Evolutionary conservation across 208 protist species (phyloP), one percentile per base, ranked within the genome.

Genomic region (Crithidia sp.): DNA sequence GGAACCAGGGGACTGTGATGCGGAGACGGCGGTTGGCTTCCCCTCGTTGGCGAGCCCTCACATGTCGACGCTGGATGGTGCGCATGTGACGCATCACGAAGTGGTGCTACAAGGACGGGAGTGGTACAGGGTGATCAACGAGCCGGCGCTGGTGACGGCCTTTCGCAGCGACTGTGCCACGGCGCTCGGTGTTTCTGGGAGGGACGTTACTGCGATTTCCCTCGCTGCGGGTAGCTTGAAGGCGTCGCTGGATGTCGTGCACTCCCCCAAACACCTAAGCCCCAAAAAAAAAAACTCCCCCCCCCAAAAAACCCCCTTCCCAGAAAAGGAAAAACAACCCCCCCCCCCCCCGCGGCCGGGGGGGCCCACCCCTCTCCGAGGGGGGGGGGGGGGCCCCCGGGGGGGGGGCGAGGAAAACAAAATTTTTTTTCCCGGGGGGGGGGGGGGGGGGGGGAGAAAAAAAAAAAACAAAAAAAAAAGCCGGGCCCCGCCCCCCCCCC

Each of bases 131-230:
- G 61, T 80, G 4, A 12, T 66, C 7, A 4, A 4, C 2, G 3
- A 53, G 37, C 50, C 67, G 4, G 41, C 28, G 1, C 10, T 82
- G 4, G 13, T 3, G 7, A 62, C 66, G 19, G 52, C 71, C 0
- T 78, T 90, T 52, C 74, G 72, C 10, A 3, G 9, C 1, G 85
- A 90, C 54, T 74, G 86, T 39, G 76, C 82, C 0, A 72, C 41
- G 37, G 73, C 82, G 5, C 44, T 86, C 0, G 66, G 45, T 7
- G 37, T 90, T 37, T 49, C 71, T 3, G 10, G n/a, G 0, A 62
- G 41, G 14, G 55, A 65, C 47, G 68, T 90, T 0, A 49, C 45
- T 39, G 50, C 82, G 5, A 13, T 84, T 7, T 17, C 45, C 9
- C 71, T 81, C 3, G 53, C 43, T 28, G 19, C 62, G 5, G 82